phyloP scores from a whole-genome alignment of 768 basidiomycete species.

The Astraeus odoratus region DNA sequence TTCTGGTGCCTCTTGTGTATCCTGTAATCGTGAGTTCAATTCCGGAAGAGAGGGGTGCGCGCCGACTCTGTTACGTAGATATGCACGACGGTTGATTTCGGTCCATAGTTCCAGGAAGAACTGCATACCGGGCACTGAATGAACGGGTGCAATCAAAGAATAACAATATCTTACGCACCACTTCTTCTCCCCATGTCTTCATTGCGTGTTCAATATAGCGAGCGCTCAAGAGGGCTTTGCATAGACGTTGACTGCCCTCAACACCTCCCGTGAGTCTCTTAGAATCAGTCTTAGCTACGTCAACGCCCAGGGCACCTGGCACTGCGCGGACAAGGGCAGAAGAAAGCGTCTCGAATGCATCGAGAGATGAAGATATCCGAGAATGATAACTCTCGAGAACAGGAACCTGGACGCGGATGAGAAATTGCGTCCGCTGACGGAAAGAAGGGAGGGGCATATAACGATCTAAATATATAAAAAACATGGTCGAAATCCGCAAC shows the following conservation, averaged over 20 bases:
- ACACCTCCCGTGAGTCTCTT: slow-evolving; percentile 72
- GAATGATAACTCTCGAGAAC: slow-evolving; percentile 69
- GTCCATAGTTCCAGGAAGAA: slow-evolving; percentile 90
- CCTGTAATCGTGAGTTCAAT: slow-evolving; percentile 15
- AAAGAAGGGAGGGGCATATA: slow-evolving; percentile 83
- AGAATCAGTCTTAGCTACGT: slow-evolving; percentile 39
- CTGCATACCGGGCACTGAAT: slow-evolving; percentile 32
- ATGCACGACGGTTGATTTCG: slow-evolving; percentile 59
- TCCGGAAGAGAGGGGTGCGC: slow-evolving; percentile 46
- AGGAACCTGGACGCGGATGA: slow-evolving; percentile 80
- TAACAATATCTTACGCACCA: slow-evolving; percentile 44
- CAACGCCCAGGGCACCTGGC: slow-evolving; percentile 77
- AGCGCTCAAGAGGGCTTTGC: slow-evolving; percentile 81
- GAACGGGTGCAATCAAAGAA: not conserved
- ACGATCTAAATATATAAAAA: slow-evolving; percentile 58
- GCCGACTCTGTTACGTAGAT: slow-evolving; percentile 49
- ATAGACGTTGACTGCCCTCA: slow-evolving; percentile 74
- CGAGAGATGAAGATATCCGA: slow-evolving; percentile 77
- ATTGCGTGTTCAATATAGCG: slow-evolving; percentile 64
- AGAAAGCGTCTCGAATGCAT: slow-evolving; percentile 91
- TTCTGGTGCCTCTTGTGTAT: slow-evolving; percentile 33
- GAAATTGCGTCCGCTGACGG: slow-evolving; percentile 73
- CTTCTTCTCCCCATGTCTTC: slow-evolving; percentile 83
- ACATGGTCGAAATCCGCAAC: not conserved
- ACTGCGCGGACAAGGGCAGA: slow-evolving; percentile 85